Evolutionary conservation across 352 stramenopile genomes (phyloP).

Genomic region (Phytopythium litorale): DNA sequence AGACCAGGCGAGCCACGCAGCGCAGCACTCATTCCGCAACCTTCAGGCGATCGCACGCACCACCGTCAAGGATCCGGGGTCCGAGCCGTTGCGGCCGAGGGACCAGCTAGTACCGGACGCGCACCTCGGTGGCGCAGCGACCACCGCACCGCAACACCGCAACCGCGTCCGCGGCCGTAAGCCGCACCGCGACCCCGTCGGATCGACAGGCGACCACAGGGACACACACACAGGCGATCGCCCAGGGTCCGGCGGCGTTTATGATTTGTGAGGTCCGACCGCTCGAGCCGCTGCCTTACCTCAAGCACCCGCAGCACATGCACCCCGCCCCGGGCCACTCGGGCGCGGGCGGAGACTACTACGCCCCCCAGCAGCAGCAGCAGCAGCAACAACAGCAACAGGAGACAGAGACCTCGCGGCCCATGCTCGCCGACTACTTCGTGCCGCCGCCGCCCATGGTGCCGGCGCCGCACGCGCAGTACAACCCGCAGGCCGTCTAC

Average conservation of each 20-base stretch:
- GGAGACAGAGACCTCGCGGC: not conserved
- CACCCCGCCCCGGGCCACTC: not conserved
- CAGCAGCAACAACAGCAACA: conserved; percentile 11
- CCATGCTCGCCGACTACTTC: conserved; percentile 6
- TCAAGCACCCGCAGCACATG: conserved; percentile 6
- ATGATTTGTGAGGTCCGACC: conserved; percentile 6
- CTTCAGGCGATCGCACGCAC: conserved; percentile 2
- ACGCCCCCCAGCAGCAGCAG: conserved; percentile 3
- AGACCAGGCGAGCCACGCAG: not conserved
- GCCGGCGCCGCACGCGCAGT: not conserved
- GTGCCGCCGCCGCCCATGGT: conserved; percentile 5
- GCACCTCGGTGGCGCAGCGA: not conserved
- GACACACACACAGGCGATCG: not conserved
- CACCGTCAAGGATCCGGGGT: not conserved
- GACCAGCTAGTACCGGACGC: no score
- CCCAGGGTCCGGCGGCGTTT: not conserved
- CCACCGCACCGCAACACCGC: not conserved
- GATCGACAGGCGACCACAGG: not conserved
- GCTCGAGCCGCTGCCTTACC: not conserved
- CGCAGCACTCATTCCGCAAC: not conserved
- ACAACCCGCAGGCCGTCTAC: conserved; percentile 2
- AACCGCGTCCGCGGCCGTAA: no score
- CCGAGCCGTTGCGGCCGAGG: not conserved
- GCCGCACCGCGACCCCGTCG: not conserved
- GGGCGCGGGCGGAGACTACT: conserved; percentile 5